phyloP scores from a whole-genome alignment of 305 asterid genomes.

The Rubia occidens region DNA sequence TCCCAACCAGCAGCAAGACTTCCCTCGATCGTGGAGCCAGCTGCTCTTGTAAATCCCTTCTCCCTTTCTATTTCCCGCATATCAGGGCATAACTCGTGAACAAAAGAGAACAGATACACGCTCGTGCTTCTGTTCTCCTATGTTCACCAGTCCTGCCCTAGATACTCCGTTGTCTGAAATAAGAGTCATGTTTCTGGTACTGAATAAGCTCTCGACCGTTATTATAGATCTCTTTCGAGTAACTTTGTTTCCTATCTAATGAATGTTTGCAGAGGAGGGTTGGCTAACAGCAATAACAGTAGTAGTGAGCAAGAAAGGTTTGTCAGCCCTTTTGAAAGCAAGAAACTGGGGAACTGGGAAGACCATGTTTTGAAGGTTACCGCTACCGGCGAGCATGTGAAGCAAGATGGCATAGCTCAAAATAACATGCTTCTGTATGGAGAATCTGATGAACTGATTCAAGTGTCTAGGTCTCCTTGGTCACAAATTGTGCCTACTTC shows the following conservation, averaged over 20 bases:
- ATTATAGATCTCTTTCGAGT: not conserved
- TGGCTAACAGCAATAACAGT: conserved; percentile 14
- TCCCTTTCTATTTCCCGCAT: not conserved
- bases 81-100: no score
- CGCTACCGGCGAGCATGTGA: conserved; percentile 14
- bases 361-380: conserved; percentile 19
- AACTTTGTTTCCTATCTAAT: not conserved
- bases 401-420: conserved; percentile 25
- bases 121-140: no score
- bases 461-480: conserved; percentile 26
- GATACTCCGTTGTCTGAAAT: no score
- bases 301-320: conserved; percentile 20
- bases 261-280: conserved; percentile 24
- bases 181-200: not conserved
- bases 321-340: conserved; percentile 26
- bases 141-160: not conserved
- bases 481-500: conserved; percentile 30
- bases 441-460: conserved; percentile 25
- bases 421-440: conserved; percentile 19
- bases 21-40: conserved; percentile 41
- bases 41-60: conserved; percentile 30
- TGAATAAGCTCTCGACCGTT: not conserved
- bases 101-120: no score
- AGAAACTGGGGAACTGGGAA: conserved; percentile 34
- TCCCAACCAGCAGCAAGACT: conserved; percentile 19